Conservation (phyloP, 1,284 basidiomycete species). For the Sporisorium scitamineum region DNA sequence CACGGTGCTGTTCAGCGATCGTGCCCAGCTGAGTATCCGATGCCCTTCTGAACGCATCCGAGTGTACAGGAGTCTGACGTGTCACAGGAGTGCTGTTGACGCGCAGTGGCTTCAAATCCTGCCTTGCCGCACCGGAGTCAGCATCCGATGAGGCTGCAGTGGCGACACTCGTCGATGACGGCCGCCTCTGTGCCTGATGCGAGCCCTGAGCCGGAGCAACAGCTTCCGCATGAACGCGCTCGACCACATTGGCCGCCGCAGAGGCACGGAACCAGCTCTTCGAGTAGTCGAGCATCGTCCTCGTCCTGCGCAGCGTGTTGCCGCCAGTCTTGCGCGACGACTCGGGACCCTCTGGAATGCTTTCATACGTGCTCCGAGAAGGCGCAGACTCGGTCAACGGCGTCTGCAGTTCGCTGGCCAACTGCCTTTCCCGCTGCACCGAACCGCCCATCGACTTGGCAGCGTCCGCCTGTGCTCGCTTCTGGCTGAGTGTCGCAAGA, state of each 20-base stretch:
- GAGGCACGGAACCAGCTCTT: constrained; percentile 45
- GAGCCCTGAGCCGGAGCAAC: constrained; percentile 3
- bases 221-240: constrained; percentile 33
- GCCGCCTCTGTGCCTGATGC: constrained; percentile 1
- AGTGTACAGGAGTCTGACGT: constrained; percentile 17
- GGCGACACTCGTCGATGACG: constrained; percentile 7
- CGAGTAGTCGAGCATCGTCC: constrained; percentile 49
- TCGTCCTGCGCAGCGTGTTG: constrained; percentile 41
- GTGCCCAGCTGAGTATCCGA: constrained; percentile 41
- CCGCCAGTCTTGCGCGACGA: constrained; percentile 21
- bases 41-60: constrained; percentile 25
- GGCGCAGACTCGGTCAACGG: constrained; percentile 29
- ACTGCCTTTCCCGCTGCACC: constrained; percentile 31
- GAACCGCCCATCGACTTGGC: constrained; percentile 25
- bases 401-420: constrained; percentile 14
- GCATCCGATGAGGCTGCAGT: not conserved
- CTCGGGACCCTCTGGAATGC: not conserved
- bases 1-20: constrained; percentile 26
- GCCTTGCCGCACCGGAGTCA: not conserved
- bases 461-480: constrained; percentile 32
- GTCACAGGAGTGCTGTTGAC: constrained; percentile 26
- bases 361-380: not conserved
- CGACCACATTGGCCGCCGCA: constrained; percentile 30
- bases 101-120: constrained; percentile 23
- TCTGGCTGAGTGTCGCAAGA: constrained; percentile 23